phyloP scores from a whole-genome alignment of 192 early-diverging fungal species.

The Geranomyces michiganensis region DNA sequence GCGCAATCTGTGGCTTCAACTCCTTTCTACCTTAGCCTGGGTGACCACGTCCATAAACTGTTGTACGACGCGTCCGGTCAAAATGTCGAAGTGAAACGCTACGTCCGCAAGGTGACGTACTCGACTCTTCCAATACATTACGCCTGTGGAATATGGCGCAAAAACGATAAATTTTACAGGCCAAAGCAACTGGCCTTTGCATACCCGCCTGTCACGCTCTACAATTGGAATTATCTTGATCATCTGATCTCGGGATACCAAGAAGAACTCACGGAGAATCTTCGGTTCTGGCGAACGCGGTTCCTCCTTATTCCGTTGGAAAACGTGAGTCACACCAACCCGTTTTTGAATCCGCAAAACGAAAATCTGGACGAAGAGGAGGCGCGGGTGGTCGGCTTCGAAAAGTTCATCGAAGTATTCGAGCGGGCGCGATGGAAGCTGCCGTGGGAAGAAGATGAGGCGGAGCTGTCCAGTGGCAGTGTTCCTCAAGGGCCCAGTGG shows the following conservation, averaged over 20 bases:
- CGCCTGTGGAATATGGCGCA: conserved; percentile 84
- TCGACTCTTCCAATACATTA: conserved; percentile 64
- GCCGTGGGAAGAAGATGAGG: conserved; percentile 44
- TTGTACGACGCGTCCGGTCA: conserved; percentile 66
- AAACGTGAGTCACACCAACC: conserved; percentile 51
- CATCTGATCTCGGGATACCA: conserved; percentile 86
- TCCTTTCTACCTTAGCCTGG: conserved; percentile 81
- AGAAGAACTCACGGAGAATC: conserved; percentile 73
- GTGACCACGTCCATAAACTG: conserved; percentile 86
- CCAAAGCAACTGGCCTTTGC: conserved; percentile 62
- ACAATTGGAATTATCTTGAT: conserved; percentile 96
- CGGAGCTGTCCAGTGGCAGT: background rate
- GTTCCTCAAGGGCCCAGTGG: background rate
- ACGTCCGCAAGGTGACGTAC: conserved; percentile 71
- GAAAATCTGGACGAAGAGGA: conserved; percentile 85
- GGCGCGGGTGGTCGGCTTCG: conserved; percentile 80
- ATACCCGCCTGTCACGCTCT: conserved; percentile 75
- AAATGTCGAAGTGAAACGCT: conserved; percentile 87
- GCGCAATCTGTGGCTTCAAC: conserved; percentile 28
- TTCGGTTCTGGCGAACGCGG: conserved; percentile 86
- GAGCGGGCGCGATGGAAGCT: conserved; percentile 64
- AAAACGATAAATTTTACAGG: conserved; percentile 64
- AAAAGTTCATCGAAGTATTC: conserved; percentile 80
- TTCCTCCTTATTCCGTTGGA: conserved; percentile 89
- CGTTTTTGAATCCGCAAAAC: conserved; percentile 59